Evolutionary conservation across 257 asterid genomes (phyloP).

Genomic region (Schizonepeta tenuifolia): DNA sequence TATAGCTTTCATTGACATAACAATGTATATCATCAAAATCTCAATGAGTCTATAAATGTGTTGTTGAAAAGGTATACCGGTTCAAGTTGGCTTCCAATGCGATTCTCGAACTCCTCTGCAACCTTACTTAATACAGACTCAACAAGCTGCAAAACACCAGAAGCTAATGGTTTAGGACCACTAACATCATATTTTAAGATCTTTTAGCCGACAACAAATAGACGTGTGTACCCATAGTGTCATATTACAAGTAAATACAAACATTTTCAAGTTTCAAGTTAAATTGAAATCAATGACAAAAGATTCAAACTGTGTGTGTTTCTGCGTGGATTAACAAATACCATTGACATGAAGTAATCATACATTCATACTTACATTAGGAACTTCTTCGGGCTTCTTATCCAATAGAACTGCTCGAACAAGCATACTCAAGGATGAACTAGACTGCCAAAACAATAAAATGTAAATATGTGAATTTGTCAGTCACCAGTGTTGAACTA

Average conservation of each 20-base stretch:
- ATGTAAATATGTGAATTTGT: neutral
- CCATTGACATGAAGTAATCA: neutral
- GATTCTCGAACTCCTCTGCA: constrained; percentile 83
- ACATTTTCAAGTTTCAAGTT: constrained; percentile 11
- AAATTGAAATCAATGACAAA: neutral
- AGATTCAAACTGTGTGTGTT: too few species aligned
- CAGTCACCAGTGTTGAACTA: constrained; percentile 1
- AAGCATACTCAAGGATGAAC: constrained; percentile 80
- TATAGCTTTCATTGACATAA: constrained; percentile 2
- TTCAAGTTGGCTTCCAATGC: constrained; percentile 62
- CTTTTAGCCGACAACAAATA: constrained; percentile 13
- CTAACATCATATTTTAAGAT: constrained; percentile 15
- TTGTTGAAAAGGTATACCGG: constrained; percentile 46
- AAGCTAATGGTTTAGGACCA: constrained; percentile 18
- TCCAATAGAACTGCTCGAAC: constrained; percentile 77
- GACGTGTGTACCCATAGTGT: neutral
- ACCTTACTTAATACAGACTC: constrained; percentile 85
- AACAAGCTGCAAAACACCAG: constrained; percentile 60
- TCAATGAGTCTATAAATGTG: neutral
- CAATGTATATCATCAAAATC: neutral
- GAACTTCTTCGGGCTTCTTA: constrained; percentile 97
- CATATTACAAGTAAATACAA: neutral
- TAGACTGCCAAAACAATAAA: constrained; percentile 50
- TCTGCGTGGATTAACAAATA: too few species aligned
- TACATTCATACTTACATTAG: constrained; percentile 51